Evolutionary conservation across 257 asterid species (phyloP).

Genomic region (Forsythia viridissima): DNA sequence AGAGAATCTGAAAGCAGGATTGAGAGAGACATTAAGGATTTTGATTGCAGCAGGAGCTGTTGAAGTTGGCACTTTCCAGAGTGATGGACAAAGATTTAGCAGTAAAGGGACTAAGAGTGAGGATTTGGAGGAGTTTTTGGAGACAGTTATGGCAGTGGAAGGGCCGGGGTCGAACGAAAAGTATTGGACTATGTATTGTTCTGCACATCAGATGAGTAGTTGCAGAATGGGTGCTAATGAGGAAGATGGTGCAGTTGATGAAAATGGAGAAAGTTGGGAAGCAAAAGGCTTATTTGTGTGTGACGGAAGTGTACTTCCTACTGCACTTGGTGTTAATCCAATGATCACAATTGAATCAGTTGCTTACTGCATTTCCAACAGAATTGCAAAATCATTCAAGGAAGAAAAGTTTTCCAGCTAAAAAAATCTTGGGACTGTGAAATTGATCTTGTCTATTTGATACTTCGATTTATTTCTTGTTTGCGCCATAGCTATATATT

Average conservation of each 20-base stretch:
- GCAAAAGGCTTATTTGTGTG: constrained; percentile 59
- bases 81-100: constrained; percentile 47
- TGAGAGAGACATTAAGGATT: constrained; percentile 49
- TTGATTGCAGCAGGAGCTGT: constrained; percentile 65
- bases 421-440: neutral
- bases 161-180: constrained; percentile 40
- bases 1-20: constrained; percentile 41
- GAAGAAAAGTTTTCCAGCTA: neutral
- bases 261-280: constrained; percentile 69
- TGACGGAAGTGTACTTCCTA: constrained; percentile 66
- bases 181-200: constrained; percentile 43
- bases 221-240: constrained; percentile 53
- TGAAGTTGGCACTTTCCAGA: constrained; percentile 61
- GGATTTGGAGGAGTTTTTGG: constrained; percentile 50
- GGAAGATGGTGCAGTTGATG: constrained; percentile 55
- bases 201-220: constrained; percentile 71
- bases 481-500: neutral
- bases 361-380: constrained; percentile 58
- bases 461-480: neutral
- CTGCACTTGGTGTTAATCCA: constrained; percentile 61
- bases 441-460: neutral
- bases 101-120: constrained; percentile 34
- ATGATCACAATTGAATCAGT: constrained; percentile 69
- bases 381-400: constrained; percentile 37
- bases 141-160: constrained; percentile 28